Evolutionary conservation across 2,329 filamentous ascomycete genomes (phyloP), one percentile per base, ranked within the genome.

Genomic region (Trichoderma simmonsii): DNA sequence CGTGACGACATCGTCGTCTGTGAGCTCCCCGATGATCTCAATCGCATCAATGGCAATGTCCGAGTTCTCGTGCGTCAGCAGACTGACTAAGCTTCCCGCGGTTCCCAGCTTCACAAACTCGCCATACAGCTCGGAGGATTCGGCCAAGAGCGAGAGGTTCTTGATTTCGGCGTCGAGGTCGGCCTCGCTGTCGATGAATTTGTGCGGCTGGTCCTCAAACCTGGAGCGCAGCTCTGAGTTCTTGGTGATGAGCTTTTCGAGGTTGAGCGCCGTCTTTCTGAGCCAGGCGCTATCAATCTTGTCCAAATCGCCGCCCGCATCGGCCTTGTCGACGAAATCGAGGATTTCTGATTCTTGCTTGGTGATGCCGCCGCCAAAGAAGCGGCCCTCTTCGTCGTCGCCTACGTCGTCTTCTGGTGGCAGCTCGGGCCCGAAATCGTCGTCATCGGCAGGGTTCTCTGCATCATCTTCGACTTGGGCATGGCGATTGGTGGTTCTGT

Each of bases 21-120:
- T 97, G 75, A 98, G 84, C 83, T 99, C 96, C 71, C 90, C 91
- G 65, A 99, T 89, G 61, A 98, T 93, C 83, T 98, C 93, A 64
- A 97, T 91, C 0, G 92, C 93, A 74, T 92, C 93, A 77, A 98
- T 97, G 12, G 96, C 94, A 75, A 99, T 97, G 78, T 99, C 96
- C 0, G 95, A 95, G 80, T 99, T 99, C 77, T 99, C 96, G 80
- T 99, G 96, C 18, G 95, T 92, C 63, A 99, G 84, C 67, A 99
- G 82, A 2, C 91, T 89, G 1, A 97, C 93, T 65, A 99, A 82
- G 70, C 91, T 95, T 5, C 83, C 88, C 0, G 90, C 89, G 72
- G 90, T 92, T 24, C 93, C 92, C 66, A 94, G 85, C 75, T 90
- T 91, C 36, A 92, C 90, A 77, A 97, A 94, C 73, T 97, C 93